Conservation (phyloP, 176 grass and related monocot species). For the Rhipidocladum racemiflorum region DNA sequence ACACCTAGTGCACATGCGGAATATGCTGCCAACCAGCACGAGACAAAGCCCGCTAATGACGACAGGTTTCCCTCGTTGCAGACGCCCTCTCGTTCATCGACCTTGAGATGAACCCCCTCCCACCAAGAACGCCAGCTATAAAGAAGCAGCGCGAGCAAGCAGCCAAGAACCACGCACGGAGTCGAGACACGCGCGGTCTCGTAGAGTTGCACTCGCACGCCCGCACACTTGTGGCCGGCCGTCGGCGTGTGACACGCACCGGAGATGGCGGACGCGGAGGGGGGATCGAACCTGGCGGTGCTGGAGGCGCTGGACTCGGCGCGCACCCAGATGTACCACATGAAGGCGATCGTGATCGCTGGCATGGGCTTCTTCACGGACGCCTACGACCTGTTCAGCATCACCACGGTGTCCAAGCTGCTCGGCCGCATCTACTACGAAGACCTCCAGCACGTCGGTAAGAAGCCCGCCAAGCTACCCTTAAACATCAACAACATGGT, state of each 20-base stretch:
- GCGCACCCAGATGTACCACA: conserved; percentile 63
- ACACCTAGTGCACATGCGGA: background rate
- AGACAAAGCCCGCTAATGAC: conserved; percentile 15
- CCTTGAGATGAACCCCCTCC: conserved; percentile 14
- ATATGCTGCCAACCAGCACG: conserved; percentile 42
- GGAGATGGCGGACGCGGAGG: background rate
- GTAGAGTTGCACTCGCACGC: background rate
- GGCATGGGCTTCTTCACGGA: conserved; percentile 91
- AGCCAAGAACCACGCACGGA: background rate
- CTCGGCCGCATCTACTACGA: conserved; percentile 61
- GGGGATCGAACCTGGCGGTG: conserved; percentile 36
- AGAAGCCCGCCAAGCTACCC: conserved; percentile 24
- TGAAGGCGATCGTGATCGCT: conserved; percentile 65
- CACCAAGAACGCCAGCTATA: background rate
- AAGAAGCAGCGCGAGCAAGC: background rate
- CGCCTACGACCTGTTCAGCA: conserved; percentile 75
- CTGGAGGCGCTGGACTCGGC: conserved; percentile 56
- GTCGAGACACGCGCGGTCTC: background rate
- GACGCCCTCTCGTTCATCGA: conserved; percentile 41
- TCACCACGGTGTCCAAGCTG: conserved; percentile 61
- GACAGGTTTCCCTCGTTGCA: conserved; percentile 16
- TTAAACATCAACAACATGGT: background rate
- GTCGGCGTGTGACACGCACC: background rate
- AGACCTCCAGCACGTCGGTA: no score
- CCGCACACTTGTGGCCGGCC: background rate